Evolutionary conservation across 768 basidiomycete species (phyloP), one percentile per base, ranked within the genome.

Genomic region (Mycena floridula): DNA sequence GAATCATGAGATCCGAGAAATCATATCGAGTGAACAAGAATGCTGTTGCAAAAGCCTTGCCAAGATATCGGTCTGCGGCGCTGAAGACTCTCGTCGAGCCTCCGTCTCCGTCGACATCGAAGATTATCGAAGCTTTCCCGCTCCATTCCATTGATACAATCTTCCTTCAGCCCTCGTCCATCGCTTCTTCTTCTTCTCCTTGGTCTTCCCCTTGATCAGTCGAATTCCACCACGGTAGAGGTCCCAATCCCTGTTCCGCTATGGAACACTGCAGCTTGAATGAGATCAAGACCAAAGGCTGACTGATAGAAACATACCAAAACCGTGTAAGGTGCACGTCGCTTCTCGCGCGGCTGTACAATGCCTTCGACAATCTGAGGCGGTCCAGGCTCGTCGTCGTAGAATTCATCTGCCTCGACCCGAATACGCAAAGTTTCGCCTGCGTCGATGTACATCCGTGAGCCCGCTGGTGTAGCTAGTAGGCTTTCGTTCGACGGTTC

Each of bases 381-480:
- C 0, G 89, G 88, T 1, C 89, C 89, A 2, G 89, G 89, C 48
- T 90, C 89, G 51, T 88, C 85, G 51, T 92, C 89, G 51, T 77
- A 84, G 51, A 90, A 91, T 53, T 89, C 86, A 53, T 89, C 89
- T 3, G 73, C 69, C 55, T 91, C 88, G 4, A 91, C 79, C 4
- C 88, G 81, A 1, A 88, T 76, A 22, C 89, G 84, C 2, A 91
- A 64, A 18, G 85, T 70, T 52, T 89, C 88, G 30, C 81, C 77
- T 45, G 77, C 71, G 60, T 89, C 87, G 48, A 91, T 81, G 59
- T 89, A 92, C 81, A 89, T 85, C 5, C 88, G 75, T 23, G 81
- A 79, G 5, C 73, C 45, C 0, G 75, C 62, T 0, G 82, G 70
- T 1, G 83, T 81, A 56, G 89, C 85, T 32, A 91, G 76, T 18